phyloP scores from a whole-genome alignment of 495 filamentous ascomycete species.

The Tuber borchii region DNA sequence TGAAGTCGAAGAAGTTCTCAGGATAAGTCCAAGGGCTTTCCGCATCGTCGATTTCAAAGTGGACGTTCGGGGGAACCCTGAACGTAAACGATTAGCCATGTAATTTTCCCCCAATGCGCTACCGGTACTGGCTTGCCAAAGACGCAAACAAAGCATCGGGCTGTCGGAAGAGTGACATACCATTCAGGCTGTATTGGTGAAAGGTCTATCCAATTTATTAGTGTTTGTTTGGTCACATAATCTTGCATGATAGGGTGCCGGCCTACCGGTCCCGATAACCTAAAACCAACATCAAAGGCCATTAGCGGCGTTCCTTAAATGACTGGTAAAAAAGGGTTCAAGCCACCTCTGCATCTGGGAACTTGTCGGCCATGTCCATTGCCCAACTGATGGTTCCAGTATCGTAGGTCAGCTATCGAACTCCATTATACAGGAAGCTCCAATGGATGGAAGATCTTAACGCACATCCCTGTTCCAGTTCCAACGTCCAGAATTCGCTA shows the following conservation, averaged over 20 bases:
- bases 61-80: constrained; percentile 51
- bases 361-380: constrained; percentile 38
- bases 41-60: constrained; percentile 53
- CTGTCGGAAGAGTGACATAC: constrained; percentile 6
- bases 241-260: background rate
- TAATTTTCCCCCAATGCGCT: background rate
- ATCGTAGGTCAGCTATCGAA: background rate
- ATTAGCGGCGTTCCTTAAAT: background rate
- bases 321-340: background rate
- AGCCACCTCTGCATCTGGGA: constrained; percentile 26
- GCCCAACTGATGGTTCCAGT: constrained; percentile 21
- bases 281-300: background rate
- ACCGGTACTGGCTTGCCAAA: background rate
- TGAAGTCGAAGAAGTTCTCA: constrained; percentile 49
- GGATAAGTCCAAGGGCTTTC: constrained; percentile 49
- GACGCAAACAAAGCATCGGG: background rate
- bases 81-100: background rate
- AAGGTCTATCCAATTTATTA: constrained; percentile 25
- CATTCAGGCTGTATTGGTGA: constrained; percentile 37
- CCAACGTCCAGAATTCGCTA: constrained; percentile 38
- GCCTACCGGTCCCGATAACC: constrained; percentile 34
- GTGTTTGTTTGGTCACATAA: background rate
- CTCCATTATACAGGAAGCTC: background rate
- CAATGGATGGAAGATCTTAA: background rate
- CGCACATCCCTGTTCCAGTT: constrained; percentile 38